Conservation (phyloP, 257 asterid species). For the Rhazya stricta region DNA sequence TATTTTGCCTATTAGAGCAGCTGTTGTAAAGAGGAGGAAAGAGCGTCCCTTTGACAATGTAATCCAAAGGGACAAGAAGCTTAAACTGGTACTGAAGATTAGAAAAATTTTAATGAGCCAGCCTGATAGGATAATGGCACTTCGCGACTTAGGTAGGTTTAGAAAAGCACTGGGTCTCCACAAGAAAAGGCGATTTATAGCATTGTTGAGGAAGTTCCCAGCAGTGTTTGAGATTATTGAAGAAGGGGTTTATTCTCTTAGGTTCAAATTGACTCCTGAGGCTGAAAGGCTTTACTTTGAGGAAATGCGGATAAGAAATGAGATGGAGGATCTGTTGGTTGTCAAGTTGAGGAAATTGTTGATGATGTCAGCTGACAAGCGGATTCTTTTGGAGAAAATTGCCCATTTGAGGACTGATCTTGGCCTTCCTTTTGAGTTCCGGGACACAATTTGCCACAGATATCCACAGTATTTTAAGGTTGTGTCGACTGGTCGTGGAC, state of each 20-base stretch:
- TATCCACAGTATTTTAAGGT: constrained; percentile 90
- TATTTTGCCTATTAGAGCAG: constrained; percentile 47
- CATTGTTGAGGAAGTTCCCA: constrained; percentile 75
- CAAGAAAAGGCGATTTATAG: constrained; percentile 68
- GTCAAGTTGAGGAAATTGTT: constrained; percentile 75
- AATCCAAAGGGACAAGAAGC: constrained; percentile 94
- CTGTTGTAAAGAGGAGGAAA: constrained; percentile 83
- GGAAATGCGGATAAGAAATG: constrained; percentile 79
- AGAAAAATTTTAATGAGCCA: constrained; percentile 85
- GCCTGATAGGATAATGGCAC: constrained; percentile 76
- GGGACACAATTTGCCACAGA: constrained; percentile 76
- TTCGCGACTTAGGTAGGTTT: constrained; percentile 74
- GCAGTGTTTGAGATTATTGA: constrained; percentile 93
- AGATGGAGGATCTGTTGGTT: constrained; percentile 86
- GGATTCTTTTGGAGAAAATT: constrained; percentile 88
- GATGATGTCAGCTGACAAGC: constrained; percentile 91
- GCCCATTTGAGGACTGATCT: constrained; percentile 81
- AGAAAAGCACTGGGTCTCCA: constrained; percentile 66
- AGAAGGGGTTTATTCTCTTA: constrained; percentile 84
- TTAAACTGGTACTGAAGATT: constrained; percentile 72
- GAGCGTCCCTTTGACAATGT: constrained; percentile 88
- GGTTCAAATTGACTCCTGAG: constrained; percentile 74
- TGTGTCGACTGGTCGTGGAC: constrained; percentile 73
- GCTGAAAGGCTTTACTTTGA: constrained; percentile 91
- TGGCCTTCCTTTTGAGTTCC: constrained; percentile 80